These are phyloP conservation scores for Pythium grandisporangium DNA, from an alignment of 352 stramenopile genomes.

Conservation along the genomic window DNA sequence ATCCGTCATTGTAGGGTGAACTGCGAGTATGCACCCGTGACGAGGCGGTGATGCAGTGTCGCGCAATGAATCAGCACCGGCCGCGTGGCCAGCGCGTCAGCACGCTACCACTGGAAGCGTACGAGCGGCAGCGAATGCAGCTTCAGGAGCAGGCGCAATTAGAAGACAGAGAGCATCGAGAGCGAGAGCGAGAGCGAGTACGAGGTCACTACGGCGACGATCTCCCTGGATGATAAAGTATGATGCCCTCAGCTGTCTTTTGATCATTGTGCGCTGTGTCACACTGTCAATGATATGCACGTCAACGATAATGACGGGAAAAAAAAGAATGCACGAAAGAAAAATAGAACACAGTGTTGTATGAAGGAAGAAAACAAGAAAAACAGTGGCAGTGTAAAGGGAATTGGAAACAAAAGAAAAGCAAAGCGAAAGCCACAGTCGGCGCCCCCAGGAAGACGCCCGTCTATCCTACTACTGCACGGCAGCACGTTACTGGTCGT, in stretches of 20 bases:
- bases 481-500: neutral
- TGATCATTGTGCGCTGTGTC: too few species aligned
- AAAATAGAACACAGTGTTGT: neutral
- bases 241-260: too few species aligned
- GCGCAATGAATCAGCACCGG: slow-evolving; percentile 29
- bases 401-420: slow-evolving; percentile 2
- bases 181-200: too few species aligned
- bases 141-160: neutral
- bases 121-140: slow-evolving; percentile 20
- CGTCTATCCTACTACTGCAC: too few species aligned
- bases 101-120: slow-evolving; percentile 32
- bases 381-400: neutral
- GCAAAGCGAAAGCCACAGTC: too few species aligned
- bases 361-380: neutral
- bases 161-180: neutral
- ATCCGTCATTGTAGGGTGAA: slow-evolving; percentile 23
- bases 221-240: too few species aligned
- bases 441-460: too few species aligned
- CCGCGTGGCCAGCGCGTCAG: slow-evolving; percentile 39
- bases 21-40: slow-evolving; percentile 36
- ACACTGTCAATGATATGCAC: too few species aligned
- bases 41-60: slow-evolving; percentile 31
- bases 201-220: too few species aligned
- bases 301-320: neutral
- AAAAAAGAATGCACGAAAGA: neutral